Conservation (phyloP, 129 eudicot species). For the Solidago caesia region DNA sequence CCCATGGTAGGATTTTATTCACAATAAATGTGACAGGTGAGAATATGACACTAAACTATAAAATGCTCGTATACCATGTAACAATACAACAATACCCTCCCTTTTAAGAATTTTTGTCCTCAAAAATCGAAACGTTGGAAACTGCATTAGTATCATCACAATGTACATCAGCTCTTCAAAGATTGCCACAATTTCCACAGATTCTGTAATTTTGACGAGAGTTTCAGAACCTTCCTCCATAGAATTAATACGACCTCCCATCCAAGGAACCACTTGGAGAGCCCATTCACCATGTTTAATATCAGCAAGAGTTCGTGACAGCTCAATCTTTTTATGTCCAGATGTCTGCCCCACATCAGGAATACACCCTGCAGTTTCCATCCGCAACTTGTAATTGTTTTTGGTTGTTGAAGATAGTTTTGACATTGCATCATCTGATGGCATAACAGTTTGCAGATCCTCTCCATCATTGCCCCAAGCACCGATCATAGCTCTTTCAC, state of each 20-base stretch:
- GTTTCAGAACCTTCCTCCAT: constrained; percentile 37
- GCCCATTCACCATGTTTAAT: constrained; percentile 81
- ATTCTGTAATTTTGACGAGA: no score
- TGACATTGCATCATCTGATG: constrained; percentile 62
- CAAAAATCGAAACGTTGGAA: no score
- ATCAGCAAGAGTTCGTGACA: constrained; percentile 65
- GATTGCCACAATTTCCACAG: no score
- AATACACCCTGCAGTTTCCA: constrained; percentile 71
- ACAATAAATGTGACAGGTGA: no score
- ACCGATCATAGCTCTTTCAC: constrained; percentile 77
- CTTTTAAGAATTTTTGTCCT: no score
- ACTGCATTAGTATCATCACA: no score
- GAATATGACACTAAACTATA: no score
- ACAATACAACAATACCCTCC: no score
- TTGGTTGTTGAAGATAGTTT: constrained; percentile 47
- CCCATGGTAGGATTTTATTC: no score
- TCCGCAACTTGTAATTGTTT: constrained; percentile 46
- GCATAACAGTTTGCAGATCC: constrained; percentile 55
- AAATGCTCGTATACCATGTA: no score
- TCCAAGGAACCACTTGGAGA: constrained; percentile 94
- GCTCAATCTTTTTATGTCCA: constrained; percentile 68
- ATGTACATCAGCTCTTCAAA: no score
- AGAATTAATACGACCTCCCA: constrained; percentile 86
- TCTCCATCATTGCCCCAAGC: constrained; percentile 91
- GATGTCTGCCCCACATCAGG: constrained; percentile 58